Evolutionary conservation across 1,284 basidiomycete genomes (phyloP), one percentile per base, ranked within the genome.

Genomic region (Apiotrichum mycotoxinovorans): DNA sequence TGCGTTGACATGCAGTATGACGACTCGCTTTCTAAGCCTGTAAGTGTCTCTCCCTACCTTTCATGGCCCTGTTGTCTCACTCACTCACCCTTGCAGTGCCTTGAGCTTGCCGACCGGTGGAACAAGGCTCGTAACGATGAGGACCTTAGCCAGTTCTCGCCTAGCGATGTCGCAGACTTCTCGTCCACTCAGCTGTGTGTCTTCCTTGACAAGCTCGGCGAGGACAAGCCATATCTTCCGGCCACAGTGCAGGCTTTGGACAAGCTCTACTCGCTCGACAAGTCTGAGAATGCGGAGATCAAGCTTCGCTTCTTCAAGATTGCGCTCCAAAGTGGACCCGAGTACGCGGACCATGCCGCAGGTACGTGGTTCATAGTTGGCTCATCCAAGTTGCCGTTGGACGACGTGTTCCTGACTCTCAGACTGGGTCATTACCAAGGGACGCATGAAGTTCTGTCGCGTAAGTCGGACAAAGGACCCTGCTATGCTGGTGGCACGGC

Each of bases 1-100:
- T 91, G 91, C 0, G 89, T 87, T 1, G 79, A 88, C 68, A 83
- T 92, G 77, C 80, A 87, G 65, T 97, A 95, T 67, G 92, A 97
- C 69, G 82, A 83, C 33, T 84, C 87, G 0, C 81, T 97, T 20
- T 91, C 91, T 0, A 80, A 85, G 62, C 72, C 71, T 35, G 72
- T 74, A 45, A 58, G 71, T 62, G 3, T 11, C n/a, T 30, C 4
- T n/a, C n/a, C n/a, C n/a, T n/a, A n/a, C n/a, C n/a, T n/a, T n/a
- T n/a, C 11, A 15, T 35, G 23, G 12, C 23, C 4, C 22, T 48
- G 47, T 8, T 20, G 15, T 17, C 34, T 44, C 26, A 25, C 4
- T 27, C 8, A 34, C 60, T 63, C 25, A 63, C 45, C 5, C 14
- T 8, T n/a, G 40, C 52, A 76, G 66, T 80, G 80, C 41, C 78